Base-by-base conservation (phyloP, 768 basidiomycete genomes). In the Lentinula boryana region DNA sequence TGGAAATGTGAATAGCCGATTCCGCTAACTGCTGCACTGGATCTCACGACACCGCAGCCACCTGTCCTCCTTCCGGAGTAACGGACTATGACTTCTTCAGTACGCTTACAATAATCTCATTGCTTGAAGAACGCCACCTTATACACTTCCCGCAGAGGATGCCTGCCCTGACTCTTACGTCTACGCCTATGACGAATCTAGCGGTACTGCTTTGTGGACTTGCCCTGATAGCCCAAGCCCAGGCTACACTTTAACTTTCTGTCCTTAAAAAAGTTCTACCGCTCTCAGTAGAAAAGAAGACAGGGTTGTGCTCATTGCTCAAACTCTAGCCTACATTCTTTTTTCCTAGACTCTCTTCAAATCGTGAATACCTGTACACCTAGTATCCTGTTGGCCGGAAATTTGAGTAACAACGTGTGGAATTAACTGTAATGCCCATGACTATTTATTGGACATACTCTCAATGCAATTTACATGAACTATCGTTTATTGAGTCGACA, bases 121-220 rank as follows among this genome's bases (percentile, higher is more conserved):
- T 33, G 35, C 9, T 23, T 3, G n/a, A 27, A 13, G 36, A 43
- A 38, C 12, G 38, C 33, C n/a, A 16, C 36, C 36, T 38, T 13
- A 38, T 13, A 38, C 36, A 60, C 46, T 61, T 16, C 52, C 16
- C 31, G 7, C 63, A 76, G 74, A 77, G 68, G 44, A 40, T 23
- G 70, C 63, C 56, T 77, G 76, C 67, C 74, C 74, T 1, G 66
- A 74, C 49, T 62, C 76, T 0, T 79, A 79, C 56, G 78, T 70
- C 0, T 81, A 79, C 58, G 78, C 80, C 1, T 80, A 69, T 62
- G 80, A 81, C 65, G 78, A 80, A 67, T 63, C 65, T 27, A 73
- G 70, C 62, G 77, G 75, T 0, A 79, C 79, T 6, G 81, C 81
- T 2, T 69, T 81, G 32, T 81, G 74, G 72, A 77, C 73, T 0